Evolutionary conservation across 139 green algal species (phyloP), one percentile per base, ranked within the genome.

Genomic region (Desmodesmus armatus): DNA sequence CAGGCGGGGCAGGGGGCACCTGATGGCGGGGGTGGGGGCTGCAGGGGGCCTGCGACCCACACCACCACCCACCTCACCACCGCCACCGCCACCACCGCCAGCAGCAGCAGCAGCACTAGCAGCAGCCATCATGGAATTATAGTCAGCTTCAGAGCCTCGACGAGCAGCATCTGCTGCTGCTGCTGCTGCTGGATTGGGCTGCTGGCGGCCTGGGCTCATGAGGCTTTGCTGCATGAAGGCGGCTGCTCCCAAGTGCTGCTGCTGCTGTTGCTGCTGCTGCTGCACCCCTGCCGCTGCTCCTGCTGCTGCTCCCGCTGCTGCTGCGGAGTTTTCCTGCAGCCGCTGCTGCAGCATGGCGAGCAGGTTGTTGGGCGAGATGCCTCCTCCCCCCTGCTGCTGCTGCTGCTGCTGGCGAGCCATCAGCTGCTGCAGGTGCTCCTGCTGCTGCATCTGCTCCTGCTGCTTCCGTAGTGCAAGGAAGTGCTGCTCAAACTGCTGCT

Each of bases 341-440:
- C 53, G 40, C 23, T 47, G 43, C 25, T 41, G 33, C 76, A 71
- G 76, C 76, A 49, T 31, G 33, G 33, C 53, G 17, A 25, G 43
- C n/a, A 71, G 7, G 35, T 35, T 9, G 73, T 65, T 62, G 73
- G n/a, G n/a, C n/a, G n/a, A n/a, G n/a, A n/a, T n/a, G n/a, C n/a
- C n/a, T n/a, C n/a, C n/a, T n/a, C n/a, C n/a, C n/a, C n/a, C n/a
- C n/a, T n/a, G n/a, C n/a, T n/a, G n/a, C n/a, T n/a, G n/a, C n/a
- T n/a, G n/a, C n/a, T n/a, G n/a, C n/a, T n/a, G n/a, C n/a, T n/a
- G n/a, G n/a, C n/a, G 76, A 9, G 78, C 27, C 41, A 76, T n/a
- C 41, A 76, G 62, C 62, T 66, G 47, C 21, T 84, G 37, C 7
- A 66, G 65, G 27, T 84, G 78, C 78, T 76, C 35, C 58, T 72